Percentiles rank a stretch among this genome's conserved stretches.
Evolutionary conservation across 352 stramenopile genomes (phyloP).

Genomic region (Peronosclerospora sorghi): DNA sequence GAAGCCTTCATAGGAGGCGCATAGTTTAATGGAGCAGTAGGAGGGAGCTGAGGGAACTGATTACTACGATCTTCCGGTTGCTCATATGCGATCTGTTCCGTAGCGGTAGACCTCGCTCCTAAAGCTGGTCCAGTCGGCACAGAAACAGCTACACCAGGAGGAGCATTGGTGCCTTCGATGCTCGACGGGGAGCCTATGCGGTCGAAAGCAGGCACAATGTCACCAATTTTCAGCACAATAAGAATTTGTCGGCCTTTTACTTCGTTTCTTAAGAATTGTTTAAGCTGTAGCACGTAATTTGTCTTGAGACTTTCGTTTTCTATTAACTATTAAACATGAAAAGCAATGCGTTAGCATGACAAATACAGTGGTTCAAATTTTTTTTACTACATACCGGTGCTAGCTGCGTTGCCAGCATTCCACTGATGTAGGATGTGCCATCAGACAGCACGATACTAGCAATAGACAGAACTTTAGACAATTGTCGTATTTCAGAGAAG

Average conservation of each 20-base stretch:
- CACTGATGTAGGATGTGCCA: slow-evolving; percentile 70
- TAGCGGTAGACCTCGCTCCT: slow-evolving; percentile 16
- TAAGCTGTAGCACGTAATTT: slow-evolving; percentile 79
- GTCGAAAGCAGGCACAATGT: slow-evolving; percentile 64
- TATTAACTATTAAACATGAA: slow-evolving; percentile 38
- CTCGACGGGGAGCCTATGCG: slow-evolving; percentile 65
- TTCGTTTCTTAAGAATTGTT: slow-evolving; percentile 77
- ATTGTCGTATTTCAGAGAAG: background rate
- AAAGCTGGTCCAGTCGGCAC: slow-evolving; percentile 17
- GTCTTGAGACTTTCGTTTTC: slow-evolving; percentile 70
- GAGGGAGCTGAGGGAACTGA: slow-evolving; percentile 18
- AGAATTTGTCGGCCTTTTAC: slow-evolving; percentile 77
- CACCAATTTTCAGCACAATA: slow-evolving; percentile 72
- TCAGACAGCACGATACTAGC: slow-evolving; percentile 70
- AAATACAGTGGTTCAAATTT: background rate
- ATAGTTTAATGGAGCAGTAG: slow-evolving; percentile 18
- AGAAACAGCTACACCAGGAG: slow-evolving; percentile 9
- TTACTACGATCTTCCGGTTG: slow-evolving; percentile 14
- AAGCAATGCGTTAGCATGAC: background rate
- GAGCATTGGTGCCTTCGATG: slow-evolving; percentile 59
- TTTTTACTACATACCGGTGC: slow-evolving; percentile 32
- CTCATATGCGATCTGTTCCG: slow-evolving; percentile 26
- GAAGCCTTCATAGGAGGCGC: slow-evolving; percentile 18
- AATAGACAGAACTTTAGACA: background rate
- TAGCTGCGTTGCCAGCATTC: slow-evolving; percentile 79